Percentiles rank a stretch among this genome's conserved stretches.
phyloP scores from a whole-genome alignment of 2,329 filamentous ascomycete species.

The Aureobasidium leucospermi region DNA sequence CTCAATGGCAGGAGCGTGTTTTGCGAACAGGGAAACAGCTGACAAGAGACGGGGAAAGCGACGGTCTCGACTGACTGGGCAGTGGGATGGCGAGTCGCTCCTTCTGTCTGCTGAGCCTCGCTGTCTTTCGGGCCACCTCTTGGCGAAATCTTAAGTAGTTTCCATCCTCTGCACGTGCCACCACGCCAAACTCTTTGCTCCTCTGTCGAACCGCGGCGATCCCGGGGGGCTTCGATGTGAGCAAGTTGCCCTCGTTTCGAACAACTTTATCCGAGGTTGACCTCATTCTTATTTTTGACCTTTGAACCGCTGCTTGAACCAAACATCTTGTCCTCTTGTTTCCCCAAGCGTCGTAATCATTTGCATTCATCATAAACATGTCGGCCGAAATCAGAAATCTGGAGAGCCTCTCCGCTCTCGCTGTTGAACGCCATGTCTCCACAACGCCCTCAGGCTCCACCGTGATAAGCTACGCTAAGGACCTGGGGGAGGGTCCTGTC shows the following conservation, averaged over 20 bases:
- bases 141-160: background rate
- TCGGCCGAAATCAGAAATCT: conserved; percentile 15
- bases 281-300: background rate
- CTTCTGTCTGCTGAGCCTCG: conserved; percentile 6
- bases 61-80: conserved; percentile 3
- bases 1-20: too few relatives aligned
- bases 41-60: background rate
- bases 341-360: background rate
- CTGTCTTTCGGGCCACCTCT: background rate
- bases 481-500: conserved; percentile 28
- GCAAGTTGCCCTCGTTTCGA: background rate
- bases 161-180: background rate
- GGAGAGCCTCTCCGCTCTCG: conserved; percentile 23
- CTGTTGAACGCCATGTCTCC: conserved; percentile 22
- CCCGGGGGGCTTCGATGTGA: background rate
- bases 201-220: background rate
- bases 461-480: conserved; percentile 28
- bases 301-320: background rate
- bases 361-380: background rate
- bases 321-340: conserved; percentile 4
- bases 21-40: background rate
- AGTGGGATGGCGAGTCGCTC: conserved; percentile 6
- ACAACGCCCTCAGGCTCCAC: conserved; percentile 24
- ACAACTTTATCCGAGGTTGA: background rate
- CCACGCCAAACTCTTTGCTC: background rate